Evolutionary conservation across 257 asterid genomes (phyloP).

Genomic region (Schizonepeta tenuifolia): DNA sequence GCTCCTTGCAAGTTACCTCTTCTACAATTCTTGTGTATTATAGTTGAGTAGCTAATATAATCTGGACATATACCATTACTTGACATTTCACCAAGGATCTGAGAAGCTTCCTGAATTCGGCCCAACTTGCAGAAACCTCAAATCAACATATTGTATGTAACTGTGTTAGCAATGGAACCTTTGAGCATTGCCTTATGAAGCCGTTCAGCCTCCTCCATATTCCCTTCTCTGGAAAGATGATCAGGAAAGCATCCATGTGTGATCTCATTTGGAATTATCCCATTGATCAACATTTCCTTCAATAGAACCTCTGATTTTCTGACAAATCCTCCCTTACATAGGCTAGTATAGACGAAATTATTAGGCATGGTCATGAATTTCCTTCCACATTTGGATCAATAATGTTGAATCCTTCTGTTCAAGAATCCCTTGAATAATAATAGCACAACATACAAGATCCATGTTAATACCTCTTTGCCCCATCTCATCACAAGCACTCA

Average conservation of each 20-base stretch:
- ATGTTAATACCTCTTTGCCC: slow-evolving; percentile 56
- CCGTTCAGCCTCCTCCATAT: slow-evolving; percentile 64
- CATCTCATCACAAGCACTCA: slow-evolving; percentile 56
- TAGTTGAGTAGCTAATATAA: slow-evolving; percentile 76
- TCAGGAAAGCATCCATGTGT: slow-evolving; percentile 87
- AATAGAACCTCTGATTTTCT: slow-evolving; percentile 63
- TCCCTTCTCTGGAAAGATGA: slow-evolving; percentile 63
- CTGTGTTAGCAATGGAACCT: slow-evolving; percentile 59
- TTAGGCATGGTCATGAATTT: slow-evolving; percentile 68
- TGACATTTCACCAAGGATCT: slow-evolving; percentile 59
- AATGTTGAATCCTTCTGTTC: slow-evolving; percentile 48
- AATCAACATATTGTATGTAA: slow-evolving; percentile 74
- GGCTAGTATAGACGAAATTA: slow-evolving; percentile 63
- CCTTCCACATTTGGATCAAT: slow-evolving; percentile 47
- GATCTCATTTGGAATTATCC: slow-evolving; percentile 68
- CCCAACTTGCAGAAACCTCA: slow-evolving; percentile 80
- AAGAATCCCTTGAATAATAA: slow-evolving; percentile 59
- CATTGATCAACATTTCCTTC: slow-evolving; percentile 61
- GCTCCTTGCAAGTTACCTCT: slow-evolving; percentile 72
- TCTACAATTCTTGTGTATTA: slow-evolving; percentile 60
- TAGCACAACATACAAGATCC: slow-evolving; percentile 79
- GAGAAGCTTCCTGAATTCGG: slow-evolving; percentile 55
- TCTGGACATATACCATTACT: slow-evolving; percentile 64
- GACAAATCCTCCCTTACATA: slow-evolving; percentile 63
- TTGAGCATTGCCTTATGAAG: slow-evolving; percentile 64